phyloP scores from a whole-genome alignment of 352 stramenopile species.

The Phytopythium helicoides region DNA sequence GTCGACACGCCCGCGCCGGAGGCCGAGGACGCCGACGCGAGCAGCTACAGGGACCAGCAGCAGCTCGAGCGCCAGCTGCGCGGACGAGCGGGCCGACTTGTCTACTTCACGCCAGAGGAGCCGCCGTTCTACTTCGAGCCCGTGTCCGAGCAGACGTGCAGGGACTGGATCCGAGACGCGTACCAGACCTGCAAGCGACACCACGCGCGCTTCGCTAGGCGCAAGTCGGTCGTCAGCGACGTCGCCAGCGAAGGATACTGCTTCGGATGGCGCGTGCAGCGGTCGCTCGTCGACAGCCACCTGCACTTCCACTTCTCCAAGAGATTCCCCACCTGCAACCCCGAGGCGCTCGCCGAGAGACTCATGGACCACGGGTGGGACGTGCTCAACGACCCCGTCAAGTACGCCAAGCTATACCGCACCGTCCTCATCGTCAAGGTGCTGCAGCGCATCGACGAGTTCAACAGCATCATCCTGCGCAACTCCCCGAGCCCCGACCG shows the following conservation, averaged over 20 bases:
- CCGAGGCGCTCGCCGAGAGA: slow-evolving; percentile 12
- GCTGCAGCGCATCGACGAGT: slow-evolving; percentile 34
- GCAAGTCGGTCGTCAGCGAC: slow-evolving; percentile 6
- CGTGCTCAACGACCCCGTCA: slow-evolving; percentile 30
- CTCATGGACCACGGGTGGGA: slow-evolving; percentile 27
- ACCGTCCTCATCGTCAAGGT: slow-evolving; percentile 29
- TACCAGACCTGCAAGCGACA: slow-evolving; percentile 23
- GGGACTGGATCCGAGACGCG: slow-evolving; percentile 21
- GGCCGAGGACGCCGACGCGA: slow-evolving; percentile 4
- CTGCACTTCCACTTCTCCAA: slow-evolving; percentile 47
- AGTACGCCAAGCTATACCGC: slow-evolving; percentile 38
- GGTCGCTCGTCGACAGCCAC: slow-evolving; percentile 21
- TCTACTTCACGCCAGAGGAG: slow-evolving; percentile 35
- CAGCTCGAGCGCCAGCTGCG: slow-evolving; percentile 5
- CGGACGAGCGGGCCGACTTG: slow-evolving; percentile 25
- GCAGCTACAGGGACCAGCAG: slow-evolving; percentile 1
- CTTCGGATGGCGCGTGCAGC: slow-evolving; percentile 44
- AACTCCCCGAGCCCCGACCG: slow-evolving; percentile 34
- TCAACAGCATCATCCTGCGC: slow-evolving; percentile 34
- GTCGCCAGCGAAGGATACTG: slow-evolving; percentile 14
- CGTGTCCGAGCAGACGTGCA: slow-evolving; percentile 18
- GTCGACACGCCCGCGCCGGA: slow-evolving; percentile 16
- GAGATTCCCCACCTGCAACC: slow-evolving; percentile 19
- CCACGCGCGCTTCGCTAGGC: slow-evolving; percentile 18
- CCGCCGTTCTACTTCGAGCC: slow-evolving; percentile 45